These are phyloP conservation scores for Chlamydomonas reinhardtii DNA, from an alignment of 163 green algal genomes.

Conservation along the genomic window DNA sequence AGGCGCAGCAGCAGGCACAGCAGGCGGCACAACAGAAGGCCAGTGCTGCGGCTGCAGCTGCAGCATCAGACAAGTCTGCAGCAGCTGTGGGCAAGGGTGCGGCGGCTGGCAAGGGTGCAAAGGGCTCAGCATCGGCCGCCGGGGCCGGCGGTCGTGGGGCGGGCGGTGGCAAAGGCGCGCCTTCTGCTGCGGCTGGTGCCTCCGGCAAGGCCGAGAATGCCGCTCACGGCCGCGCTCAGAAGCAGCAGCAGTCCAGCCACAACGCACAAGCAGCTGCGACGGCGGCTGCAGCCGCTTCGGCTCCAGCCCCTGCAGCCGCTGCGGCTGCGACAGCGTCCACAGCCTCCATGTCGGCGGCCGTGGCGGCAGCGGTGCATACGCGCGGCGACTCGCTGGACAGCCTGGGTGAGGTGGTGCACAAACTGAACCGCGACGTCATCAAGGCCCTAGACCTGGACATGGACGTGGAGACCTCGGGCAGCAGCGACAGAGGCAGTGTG, in stretches of 20 bases:
- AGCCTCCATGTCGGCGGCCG: neutral
- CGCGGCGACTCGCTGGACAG: constrained; percentile 47
- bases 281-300: too few species aligned
- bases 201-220: too few species aligned
- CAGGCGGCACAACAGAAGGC: neutral
- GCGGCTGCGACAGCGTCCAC: neutral
- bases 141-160: neutral
- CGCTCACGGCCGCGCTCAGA: neutral
- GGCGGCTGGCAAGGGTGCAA: neutral
- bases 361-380: constrained; percentile 3
- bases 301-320: neutral
- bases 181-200: too few species aligned
- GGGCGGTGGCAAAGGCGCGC: neutral
- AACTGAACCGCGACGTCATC: constrained; percentile 39
- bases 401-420: constrained; percentile 36
- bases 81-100: neutral
- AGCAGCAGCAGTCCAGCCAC: neutral
- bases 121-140: neutral
- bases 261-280: neutral
- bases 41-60: neutral
- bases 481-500: neutral
- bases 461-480: neutral
- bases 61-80: neutral
- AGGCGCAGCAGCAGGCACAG: constrained; percentile 12
- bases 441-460: constrained; percentile 34